Evolutionary conservation across 805 yeast species (phyloP).

Genomic region (Hermanozyma aechmeae): DNA sequence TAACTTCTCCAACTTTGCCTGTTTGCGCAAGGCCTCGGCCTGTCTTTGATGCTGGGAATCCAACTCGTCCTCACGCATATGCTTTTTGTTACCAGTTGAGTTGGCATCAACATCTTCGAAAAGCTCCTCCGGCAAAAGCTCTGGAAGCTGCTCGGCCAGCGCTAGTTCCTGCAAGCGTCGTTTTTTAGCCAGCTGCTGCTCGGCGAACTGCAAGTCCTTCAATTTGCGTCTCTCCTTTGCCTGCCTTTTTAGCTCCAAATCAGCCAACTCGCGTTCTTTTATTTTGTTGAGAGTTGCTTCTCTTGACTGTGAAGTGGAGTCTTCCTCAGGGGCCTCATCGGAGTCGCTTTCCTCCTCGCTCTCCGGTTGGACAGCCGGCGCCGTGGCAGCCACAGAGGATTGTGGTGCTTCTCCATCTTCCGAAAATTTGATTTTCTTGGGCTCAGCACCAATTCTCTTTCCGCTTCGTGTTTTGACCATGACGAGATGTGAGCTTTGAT

Average conservation of each 20-base stretch:
- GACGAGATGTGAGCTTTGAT: too few relatives aligned
- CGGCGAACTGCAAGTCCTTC: constrained; percentile 19
- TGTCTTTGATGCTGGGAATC: too few relatives aligned
- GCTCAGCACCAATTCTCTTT: constrained; percentile 1
- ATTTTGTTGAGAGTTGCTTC: constrained; percentile 17
- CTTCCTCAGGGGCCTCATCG: constrained; percentile 38
- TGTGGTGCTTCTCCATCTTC: constrained; percentile 17
- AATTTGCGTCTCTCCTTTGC: constrained; percentile 29
- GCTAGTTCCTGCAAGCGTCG: constrained; percentile 7
- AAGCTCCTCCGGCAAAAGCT: constrained; percentile 32
- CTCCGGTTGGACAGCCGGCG: constrained; percentile 7
- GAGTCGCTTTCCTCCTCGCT: constrained; percentile 11
- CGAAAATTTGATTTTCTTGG: constrained; percentile 23
- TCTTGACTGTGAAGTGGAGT: constrained; percentile 22
- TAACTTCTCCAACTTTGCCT: constrained; percentile 25
- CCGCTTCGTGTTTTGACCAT: not conserved
- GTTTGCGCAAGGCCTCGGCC: constrained; percentile 18
- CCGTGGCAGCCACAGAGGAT: constrained; percentile 4
- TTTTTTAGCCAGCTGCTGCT: constrained; percentile 26
- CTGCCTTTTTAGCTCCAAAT: constrained; percentile 15
- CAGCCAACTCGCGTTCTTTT: constrained; percentile 12
- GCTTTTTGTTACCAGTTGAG: constrained; percentile 11
- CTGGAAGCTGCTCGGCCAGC: constrained; percentile 24
- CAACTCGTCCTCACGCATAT: constrained; percentile 22
- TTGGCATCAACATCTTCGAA: constrained; percentile 14